Percentiles rank a stretch among this genome's conserved stretches.
Evolutionary conservation across 2,329 filamentous ascomycete species (phyloP).

Genomic region (Diaporthe amygdali): DNA sequence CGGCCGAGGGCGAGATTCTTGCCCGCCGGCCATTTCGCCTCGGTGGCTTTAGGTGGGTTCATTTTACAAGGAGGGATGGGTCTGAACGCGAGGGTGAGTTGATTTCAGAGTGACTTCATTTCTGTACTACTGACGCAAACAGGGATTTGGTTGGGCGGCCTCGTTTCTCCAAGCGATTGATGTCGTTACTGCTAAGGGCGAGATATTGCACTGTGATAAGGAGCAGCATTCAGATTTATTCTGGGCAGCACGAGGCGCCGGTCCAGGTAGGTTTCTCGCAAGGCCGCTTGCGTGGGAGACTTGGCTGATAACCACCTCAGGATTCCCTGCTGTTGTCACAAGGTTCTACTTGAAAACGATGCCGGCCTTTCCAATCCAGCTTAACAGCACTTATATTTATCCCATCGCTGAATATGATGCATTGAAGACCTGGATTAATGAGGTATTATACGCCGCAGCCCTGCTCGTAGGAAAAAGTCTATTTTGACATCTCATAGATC

Average conservation of each 20-base stretch:
- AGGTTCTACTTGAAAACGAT: background rate
- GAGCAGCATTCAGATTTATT: background rate
- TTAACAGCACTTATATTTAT: background rate
- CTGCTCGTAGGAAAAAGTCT: too few relatives aligned
- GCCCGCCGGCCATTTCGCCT: background rate
- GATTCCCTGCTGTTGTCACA: background rate
- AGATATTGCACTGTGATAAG: background rate
- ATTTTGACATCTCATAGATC: background rate
- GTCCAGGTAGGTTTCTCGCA: background rate
- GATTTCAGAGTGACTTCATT: fast-evolving
- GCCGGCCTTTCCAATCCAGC: background rate
- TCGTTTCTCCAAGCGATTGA: background rate
- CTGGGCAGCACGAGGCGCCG: background rate
- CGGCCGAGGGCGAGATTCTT: background rate
- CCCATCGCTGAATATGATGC: background rate
- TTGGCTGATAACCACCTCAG: background rate
- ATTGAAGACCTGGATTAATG: background rate
- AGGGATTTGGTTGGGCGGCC: background rate
- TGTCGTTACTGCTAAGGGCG: background rate
- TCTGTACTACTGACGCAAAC: background rate
- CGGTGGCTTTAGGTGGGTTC: background rate
- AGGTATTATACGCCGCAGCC: background rate
- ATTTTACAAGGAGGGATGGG: background rate
- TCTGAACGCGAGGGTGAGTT: background rate
- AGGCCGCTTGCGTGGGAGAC: fast-evolving